Percentiles rank a stretch among this genome's conserved stretches.
These are phyloP conservation scores for Pyrenula aspistea DNA, from an alignment of 495 filamentous ascomycete genomes.

Conservation along the genomic window DNA sequence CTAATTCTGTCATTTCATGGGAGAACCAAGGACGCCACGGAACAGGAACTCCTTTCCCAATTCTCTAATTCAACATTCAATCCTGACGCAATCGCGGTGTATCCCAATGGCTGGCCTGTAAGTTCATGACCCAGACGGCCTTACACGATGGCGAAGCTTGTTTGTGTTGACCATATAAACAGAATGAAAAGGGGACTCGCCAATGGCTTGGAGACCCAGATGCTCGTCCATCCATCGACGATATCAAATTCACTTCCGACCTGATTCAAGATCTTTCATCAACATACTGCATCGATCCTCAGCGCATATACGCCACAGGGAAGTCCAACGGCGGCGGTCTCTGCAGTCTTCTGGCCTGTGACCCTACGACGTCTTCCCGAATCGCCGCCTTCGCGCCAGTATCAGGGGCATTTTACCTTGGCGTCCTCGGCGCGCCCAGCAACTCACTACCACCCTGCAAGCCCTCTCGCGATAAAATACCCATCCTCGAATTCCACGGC, in stretches of 20 bases:
- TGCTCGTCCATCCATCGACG: slow-evolving; percentile 17
- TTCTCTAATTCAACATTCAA: slow-evolving; percentile 22
- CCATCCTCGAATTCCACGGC: slow-evolving; percentile 40
- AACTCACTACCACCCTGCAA: neutral
- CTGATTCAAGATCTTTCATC: slow-evolving; percentile 31
- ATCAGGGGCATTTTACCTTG: slow-evolving; percentile 21
- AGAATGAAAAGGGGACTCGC: neutral
- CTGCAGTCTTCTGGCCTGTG: slow-evolving; percentile 39
- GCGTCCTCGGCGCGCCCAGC: slow-evolving; percentile 2
- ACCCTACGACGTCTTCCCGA: slow-evolving; percentile 16
- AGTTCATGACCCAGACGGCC: neutral
- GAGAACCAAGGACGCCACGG: slow-evolving; percentile 15
- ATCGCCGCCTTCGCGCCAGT: slow-evolving; percentile 37
- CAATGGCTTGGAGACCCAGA: slow-evolving; percentile 17
- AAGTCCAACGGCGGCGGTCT: slow-evolving; percentile 52
- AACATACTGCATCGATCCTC: slow-evolving; percentile 35
- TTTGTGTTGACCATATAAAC: slow-evolving; percentile 2
- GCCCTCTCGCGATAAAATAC: slow-evolving; percentile 16
- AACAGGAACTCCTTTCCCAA: slow-evolving; percentile 25
- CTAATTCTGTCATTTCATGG: slow-evolving; percentile 38
- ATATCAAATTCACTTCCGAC: slow-evolving; percentile 34
- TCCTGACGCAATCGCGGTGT: slow-evolving; percentile 24
- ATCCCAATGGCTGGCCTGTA: slow-evolving; percentile 31
- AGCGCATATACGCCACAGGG: slow-evolving; percentile 42
- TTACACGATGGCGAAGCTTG: neutral